phyloP scores from a whole-genome alignment of 2,329 filamentous ascomycete genomes.

The Coleophoma eucalyptorum region DNA sequence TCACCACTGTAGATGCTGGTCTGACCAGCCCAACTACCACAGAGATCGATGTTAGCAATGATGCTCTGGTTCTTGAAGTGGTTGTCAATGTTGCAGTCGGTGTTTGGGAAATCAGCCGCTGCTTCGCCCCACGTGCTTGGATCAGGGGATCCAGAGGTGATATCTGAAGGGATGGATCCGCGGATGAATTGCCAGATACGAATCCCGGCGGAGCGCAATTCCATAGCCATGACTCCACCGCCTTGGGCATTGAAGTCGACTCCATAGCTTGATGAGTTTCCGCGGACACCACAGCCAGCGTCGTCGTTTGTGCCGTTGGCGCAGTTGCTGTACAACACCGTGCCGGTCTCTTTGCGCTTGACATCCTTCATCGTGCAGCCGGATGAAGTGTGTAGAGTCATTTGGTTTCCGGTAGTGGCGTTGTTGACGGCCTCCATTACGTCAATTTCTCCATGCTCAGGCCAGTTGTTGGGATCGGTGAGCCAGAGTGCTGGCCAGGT shows the following conservation, averaged over 20 bases:
- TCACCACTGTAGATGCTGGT: constrained; percentile 18
- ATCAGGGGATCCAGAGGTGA: constrained; percentile 37
- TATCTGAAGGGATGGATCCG: constrained; percentile 38
- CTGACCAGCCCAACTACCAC: constrained; percentile 81
- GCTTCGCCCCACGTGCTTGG: constrained; percentile 40
- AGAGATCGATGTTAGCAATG: constrained; percentile 80
- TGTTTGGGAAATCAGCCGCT: constrained; percentile 43
- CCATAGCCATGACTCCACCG: constrained; percentile 45
- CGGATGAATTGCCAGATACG: constrained; percentile 48
- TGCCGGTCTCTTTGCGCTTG: constrained; percentile 42
- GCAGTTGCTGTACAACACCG: constrained; percentile 42
- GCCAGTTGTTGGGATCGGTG: constrained; percentile 55
- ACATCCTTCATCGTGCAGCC: constrained; percentile 35
- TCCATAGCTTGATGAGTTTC: constrained; percentile 41
- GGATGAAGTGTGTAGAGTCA: constrained; percentile 43
- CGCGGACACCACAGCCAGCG: constrained; percentile 37
- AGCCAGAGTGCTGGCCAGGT: constrained; percentile 61
- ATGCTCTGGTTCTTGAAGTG: constrained; percentile 74
- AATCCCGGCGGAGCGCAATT: constrained; percentile 40
- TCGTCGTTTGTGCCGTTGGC: constrained; percentile 34
- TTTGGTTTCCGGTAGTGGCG: constrained; percentile 32
- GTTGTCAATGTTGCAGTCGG: constrained; percentile 62
- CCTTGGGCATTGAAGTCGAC: constrained; percentile 45
- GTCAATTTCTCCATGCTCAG: constrained; percentile 56
- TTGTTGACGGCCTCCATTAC: constrained; percentile 48